Percentiles rank a stretch among this genome's conserved stretches.
phyloP scores from a whole-genome alignment of 106 monocot genomes.

The Iris macrosiphon region DNA sequence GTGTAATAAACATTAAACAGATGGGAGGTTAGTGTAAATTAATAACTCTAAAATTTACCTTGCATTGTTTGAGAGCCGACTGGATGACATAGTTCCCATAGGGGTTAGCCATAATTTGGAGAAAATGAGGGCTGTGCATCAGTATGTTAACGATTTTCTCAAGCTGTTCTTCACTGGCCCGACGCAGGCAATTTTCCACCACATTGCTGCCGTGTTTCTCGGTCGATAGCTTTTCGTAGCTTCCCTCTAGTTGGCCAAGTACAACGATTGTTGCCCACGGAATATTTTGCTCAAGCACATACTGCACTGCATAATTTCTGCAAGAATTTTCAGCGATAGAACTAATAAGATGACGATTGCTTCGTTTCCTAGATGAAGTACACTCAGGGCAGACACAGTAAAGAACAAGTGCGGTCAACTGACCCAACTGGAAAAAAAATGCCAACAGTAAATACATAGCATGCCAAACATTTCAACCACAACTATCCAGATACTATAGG shows the following conservation, averaged over 20 bases:
- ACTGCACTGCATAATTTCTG: constrained; percentile 50
- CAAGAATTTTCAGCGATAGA: not conserved
- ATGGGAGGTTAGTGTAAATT: too few relatives aligned
- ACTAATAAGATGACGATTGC: too few relatives aligned
- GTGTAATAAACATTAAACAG: not conserved
- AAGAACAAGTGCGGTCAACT: too few relatives aligned
- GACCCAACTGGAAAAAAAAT: too few relatives aligned
- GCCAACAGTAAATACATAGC: too few relatives aligned
- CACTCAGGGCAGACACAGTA: too few relatives aligned
- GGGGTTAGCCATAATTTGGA: constrained; percentile 23
- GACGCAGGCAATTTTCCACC: constrained; percentile 36
- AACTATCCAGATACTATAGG: too few relatives aligned
- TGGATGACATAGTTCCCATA: constrained; percentile 51
- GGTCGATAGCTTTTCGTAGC: constrained; percentile 17
- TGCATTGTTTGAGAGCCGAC: constrained; percentile 23
- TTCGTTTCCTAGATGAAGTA: too few relatives aligned
- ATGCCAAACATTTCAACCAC: too few relatives aligned
- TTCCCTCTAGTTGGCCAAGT: constrained; percentile 23
- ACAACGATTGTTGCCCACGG: constrained; percentile 12
- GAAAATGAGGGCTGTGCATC: constrained; percentile 8
- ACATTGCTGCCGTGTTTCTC: constrained; percentile 47
- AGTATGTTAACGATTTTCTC: constrained; percentile 26
- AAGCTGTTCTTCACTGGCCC: constrained; percentile 3
- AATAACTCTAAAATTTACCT: constrained; percentile 21
- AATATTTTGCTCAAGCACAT: constrained; percentile 15